phyloP scores from a whole-genome alignment of 257 asterid genomes.

The Solanum neorickii region DNA sequence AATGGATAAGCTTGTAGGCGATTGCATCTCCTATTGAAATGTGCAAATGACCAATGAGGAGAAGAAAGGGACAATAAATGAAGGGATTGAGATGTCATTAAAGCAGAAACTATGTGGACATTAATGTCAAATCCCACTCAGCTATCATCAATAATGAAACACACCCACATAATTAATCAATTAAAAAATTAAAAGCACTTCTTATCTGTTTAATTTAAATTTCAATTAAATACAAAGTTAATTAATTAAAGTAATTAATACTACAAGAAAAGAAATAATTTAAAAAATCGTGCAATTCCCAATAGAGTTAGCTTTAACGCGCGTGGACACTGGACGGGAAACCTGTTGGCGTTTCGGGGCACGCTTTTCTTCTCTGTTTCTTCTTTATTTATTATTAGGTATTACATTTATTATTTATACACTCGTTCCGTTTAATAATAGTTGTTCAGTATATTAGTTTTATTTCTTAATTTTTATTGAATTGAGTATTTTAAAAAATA shows the following conservation, averaged over 20 bases:
- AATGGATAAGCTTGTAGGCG: neutral
- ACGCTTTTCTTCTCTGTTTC: conserved; percentile 17
- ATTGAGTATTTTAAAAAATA: too few relatives aligned
- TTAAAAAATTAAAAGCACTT: neutral
- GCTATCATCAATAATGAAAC: neutral
- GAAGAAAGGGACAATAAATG: neutral
- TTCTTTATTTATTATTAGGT: neutral
- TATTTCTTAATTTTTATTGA: too few relatives aligned
- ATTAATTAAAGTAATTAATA: neutral
- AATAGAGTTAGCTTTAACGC: neutral
- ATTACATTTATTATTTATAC: neutral
- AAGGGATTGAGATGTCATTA: neutral
- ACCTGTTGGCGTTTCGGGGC: conserved; percentile 38
- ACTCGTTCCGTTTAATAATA: too few relatives aligned
- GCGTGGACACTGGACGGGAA: conserved; percentile 31
- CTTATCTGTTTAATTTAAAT: neutral
- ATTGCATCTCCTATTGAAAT: neutral
- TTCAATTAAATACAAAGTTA: neutral
- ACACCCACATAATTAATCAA: neutral
- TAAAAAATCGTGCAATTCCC: neutral
- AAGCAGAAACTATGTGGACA: neutral
- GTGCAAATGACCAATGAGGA: neutral
- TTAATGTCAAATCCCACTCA: neutral
- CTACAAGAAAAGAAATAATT: neutral
- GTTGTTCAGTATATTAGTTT: accelerated